Conservation (phyloP, 495 filamentous ascomycete genomes). For the Elasticomyces elasticus region DNA sequence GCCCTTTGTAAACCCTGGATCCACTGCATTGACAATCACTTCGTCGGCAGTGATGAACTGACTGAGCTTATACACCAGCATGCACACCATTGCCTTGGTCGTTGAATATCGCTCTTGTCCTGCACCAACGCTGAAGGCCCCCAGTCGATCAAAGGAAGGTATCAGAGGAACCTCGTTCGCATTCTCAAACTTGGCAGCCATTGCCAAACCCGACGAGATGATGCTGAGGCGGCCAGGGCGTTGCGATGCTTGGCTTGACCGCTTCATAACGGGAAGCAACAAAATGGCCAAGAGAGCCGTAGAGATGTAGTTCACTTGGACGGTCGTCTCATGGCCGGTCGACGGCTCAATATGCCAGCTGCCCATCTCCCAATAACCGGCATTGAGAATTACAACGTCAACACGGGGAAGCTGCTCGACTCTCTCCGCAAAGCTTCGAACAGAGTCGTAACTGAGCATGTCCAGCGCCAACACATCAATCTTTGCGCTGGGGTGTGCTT, state of each 20-base stretch:
- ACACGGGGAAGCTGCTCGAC: constrained; percentile 25
- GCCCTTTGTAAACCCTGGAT: constrained; percentile 30
- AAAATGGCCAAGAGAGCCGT: constrained; percentile 41
- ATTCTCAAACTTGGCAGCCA: constrained; percentile 30
- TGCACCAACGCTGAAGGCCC: constrained; percentile 21
- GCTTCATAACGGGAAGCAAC: constrained; percentile 40
- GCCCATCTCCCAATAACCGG: constrained; percentile 33
- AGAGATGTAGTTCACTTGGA: constrained; percentile 36
- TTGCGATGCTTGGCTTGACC: constrained; percentile 13
- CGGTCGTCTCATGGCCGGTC: constrained; percentile 40
- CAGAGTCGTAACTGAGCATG: constrained; percentile 9
- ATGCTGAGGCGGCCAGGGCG: constrained; percentile 35
- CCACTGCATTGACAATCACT: constrained; percentile 40
- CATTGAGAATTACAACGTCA: constrained; percentile 46
- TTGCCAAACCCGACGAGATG: constrained; percentile 31
- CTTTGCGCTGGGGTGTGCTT: constrained; percentile 32
- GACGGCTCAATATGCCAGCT: constrained; percentile 23
- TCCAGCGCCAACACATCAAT: constrained; percentile 26
- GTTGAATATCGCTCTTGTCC: constrained; percentile 27
- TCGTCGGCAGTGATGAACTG: constrained; percentile 37
- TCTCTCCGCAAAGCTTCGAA: constrained; percentile 8
- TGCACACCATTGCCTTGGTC: constrained; percentile 36
- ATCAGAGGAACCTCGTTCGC: constrained; percentile 32
- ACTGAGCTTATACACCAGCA: constrained; percentile 37
- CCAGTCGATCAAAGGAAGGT: constrained; percentile 34